Conservation (phyloP, 1,284 basidiomycete genomes). For the Phylloporus gajari region DNA sequence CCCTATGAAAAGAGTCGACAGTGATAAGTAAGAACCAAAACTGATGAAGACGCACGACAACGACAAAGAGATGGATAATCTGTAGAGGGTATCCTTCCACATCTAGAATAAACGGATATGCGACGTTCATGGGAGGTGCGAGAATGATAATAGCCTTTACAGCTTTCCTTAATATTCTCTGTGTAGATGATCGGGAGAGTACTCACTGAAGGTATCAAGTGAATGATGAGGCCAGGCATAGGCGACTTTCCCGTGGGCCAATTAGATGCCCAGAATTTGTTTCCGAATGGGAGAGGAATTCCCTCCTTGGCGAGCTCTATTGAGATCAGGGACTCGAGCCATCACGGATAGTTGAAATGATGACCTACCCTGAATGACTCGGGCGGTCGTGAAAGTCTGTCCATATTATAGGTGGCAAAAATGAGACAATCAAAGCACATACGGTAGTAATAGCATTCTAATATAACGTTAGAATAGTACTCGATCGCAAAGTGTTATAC, state of each 20-base stretch:
- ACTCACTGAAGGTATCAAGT: conserved; percentile 47
- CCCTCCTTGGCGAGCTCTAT: conserved; percentile 56
- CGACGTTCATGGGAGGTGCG: conserved; percentile 57
- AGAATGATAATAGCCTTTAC: conserved; percentile 63
- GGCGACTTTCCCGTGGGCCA: conserved; percentile 52
- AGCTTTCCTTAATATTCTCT: not conserved
- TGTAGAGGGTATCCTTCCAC: conserved; percentile 67
- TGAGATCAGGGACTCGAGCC: too few species aligned
- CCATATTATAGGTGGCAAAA: too few species aligned
- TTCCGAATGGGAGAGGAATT: conserved; percentile 51
- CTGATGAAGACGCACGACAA: conserved; percentile 50
- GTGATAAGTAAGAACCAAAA: rapidly evolving
- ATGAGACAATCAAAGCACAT: conserved; percentile 24
- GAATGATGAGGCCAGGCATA: conserved; percentile 50
- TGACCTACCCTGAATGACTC: conserved; percentile 59
- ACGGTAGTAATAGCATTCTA: conserved; percentile 51
- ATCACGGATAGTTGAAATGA: too few species aligned
- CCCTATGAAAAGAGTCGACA: conserved; percentile 48
- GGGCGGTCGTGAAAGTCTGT: conserved; percentile 58
- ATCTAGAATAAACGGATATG: conserved; percentile 66
- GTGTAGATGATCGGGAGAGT: not conserved
- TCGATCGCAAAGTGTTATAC: not conserved
- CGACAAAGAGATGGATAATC: conserved; percentile 67
- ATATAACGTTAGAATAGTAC: conserved; percentile 14
- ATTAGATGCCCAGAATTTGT: conserved; percentile 53